Evolutionary conservation across 2,329 filamentous ascomycete genomes (phyloP), one percentile per base, ranked within the genome.

Genomic region (Bimuria novae-zelandiae): DNA sequence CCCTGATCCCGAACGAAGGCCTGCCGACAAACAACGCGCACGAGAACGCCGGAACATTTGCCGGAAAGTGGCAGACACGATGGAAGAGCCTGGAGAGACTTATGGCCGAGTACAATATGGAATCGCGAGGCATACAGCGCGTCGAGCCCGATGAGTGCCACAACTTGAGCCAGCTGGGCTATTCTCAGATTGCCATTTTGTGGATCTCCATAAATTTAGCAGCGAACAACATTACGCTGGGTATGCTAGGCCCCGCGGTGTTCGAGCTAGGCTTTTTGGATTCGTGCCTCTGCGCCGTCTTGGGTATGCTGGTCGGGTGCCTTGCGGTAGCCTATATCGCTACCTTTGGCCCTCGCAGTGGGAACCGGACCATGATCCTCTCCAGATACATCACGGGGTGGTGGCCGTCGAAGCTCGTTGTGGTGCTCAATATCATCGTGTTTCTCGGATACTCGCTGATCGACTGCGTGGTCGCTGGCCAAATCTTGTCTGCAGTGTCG

Each of bases 401-500:
- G 82, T 87, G 82, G 77, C 84, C 84, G 0, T 81, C 81, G 47
- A 87, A 87, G 68, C 69, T 88, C 7, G 79, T 86, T 29, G 84
- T 85, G 12, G 62, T 87, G 19, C 73, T 88, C 52, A 87, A 87
- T 62, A 75, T 88, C 41, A 79, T 88, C 39, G 80, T 86, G 19
- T 76, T 87, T 63, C 75, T 87, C 2, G 84, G 84, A 7, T 88
- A 87, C 60, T 76, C 78, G 16, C 74, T 88, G 65, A 83, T 89
- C 54, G 83, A 86, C 67, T 84, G 81, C 29, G 84, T 89, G 5
- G 79, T 89, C 14, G 84, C 83, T 1, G 87, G 87, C 0, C 86
- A 89, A 64, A 88, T 89, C 22, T 74, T 90, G 1, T 86, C 83
- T 4, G 86, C 86, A 1, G 83, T 89, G 3, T 84, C 83, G 11